These are phyloP conservation scores for Zalaria obscura DNA, from an alignment of 2,329 filamentous ascomycete species.

Conservation along the genomic window DNA sequence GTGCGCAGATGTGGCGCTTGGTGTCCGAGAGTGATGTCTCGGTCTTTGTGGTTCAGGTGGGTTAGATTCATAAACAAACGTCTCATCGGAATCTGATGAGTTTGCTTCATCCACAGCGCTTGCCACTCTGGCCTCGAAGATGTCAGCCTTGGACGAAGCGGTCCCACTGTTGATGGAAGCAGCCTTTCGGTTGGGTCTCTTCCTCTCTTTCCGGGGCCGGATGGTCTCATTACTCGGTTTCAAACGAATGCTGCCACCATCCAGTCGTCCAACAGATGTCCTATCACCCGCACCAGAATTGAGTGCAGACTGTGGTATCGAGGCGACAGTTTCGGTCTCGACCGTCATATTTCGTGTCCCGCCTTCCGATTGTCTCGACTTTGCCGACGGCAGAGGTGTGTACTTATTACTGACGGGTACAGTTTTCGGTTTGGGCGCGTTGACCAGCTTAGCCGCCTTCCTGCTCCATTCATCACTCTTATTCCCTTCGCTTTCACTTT, in stretches of 20 bases:
- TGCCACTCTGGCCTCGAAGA: constrained; percentile 94
- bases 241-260: constrained; percentile 58
- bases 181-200: constrained; percentile 62
- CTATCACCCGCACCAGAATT: constrained; percentile 38
- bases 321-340: constrained; percentile 89
- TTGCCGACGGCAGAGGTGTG: constrained; percentile 47
- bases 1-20: constrained; percentile 70
- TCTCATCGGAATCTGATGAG: constrained; percentile 94
- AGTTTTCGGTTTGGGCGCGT: constrained; percentile 13
- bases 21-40: constrained; percentile 84
- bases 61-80: constrained; percentile 98
- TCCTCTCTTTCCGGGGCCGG: constrained; percentile 84
- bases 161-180: constrained; percentile 56
- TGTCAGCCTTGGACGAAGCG: constrained; percentile 87
- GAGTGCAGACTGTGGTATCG: constrained; percentile 71
- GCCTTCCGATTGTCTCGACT: constrained; percentile 57
- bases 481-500: constrained; percentile 51
- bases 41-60: constrained; percentile 53
- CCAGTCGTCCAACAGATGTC: constrained; percentile 43
- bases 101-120: constrained; percentile 92
- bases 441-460: constrained; percentile 2
- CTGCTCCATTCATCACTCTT: constrained; percentile 27
- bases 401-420: constrained; percentile 53
- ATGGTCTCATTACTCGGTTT: constrained; percentile 95
- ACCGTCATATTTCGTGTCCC: constrained; percentile 81